phyloP scores from a whole-genome alignment of 257 asterid genomes.

The Knoxia roxburghii region DNA sequence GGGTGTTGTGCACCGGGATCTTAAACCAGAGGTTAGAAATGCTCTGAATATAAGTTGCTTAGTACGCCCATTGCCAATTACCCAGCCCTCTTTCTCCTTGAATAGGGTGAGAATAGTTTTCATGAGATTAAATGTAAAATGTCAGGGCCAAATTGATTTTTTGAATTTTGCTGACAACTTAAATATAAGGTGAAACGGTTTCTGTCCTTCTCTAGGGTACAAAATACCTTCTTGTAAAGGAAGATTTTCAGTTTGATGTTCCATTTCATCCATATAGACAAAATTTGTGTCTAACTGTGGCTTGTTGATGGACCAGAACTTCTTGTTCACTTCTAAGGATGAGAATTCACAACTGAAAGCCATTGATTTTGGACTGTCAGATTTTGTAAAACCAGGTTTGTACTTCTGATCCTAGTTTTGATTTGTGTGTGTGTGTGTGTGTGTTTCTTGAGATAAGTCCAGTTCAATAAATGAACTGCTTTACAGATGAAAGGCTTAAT shows the following conservation, averaged over 20 bases:
- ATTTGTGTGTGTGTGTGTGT: not conserved
- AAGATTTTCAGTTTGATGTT: constrained; percentile 2
- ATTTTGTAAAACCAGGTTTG: constrained; percentile 91
- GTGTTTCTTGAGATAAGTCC: not conserved
- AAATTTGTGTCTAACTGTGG: constrained; percentile 26
- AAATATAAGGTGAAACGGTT: not conserved
- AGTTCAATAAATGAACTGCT: constrained; percentile 9
- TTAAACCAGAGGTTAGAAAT: constrained; percentile 78
- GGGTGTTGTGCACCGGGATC: constrained; percentile 96
- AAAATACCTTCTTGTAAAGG: not conserved
- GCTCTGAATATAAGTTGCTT: constrained; percentile 9
- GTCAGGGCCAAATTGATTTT: not conserved
- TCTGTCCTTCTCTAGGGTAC: not conserved
- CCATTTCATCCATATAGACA: not conserved
- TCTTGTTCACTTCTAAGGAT: constrained; percentile 75
- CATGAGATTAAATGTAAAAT: not conserved
- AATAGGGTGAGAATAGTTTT: not conserved
- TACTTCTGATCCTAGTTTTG: constrained; percentile 7
- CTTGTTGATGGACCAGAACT: constrained; percentile 62
- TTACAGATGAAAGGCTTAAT: constrained; percentile 82
- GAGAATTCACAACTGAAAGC: constrained; percentile 77
- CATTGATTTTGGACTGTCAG: constrained; percentile 92
- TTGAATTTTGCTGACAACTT: constrained; percentile 1
- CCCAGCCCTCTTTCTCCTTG: not conserved
- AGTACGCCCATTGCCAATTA: not conserved